Conservation (phyloP, 2,329 filamentous ascomycete genomes). For the Microcyclospora pomicola region DNA sequence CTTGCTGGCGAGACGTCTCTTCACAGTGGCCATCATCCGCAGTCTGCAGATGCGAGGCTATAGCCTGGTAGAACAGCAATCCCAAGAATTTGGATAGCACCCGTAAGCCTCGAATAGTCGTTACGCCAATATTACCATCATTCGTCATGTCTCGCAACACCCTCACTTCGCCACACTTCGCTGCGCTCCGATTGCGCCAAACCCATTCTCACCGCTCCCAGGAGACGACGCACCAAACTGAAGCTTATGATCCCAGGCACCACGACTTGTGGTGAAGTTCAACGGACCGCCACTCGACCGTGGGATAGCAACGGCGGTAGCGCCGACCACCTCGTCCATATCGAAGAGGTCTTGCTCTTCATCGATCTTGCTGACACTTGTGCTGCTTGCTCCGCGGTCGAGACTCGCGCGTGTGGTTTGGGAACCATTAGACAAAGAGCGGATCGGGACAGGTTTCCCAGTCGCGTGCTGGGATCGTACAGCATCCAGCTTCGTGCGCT, state of each 20-base stretch:
- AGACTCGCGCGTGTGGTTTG: conserved; percentile 8
- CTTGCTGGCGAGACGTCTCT: no score
- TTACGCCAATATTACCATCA: no score
- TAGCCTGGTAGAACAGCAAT: no score
- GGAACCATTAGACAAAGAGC: conserved; percentile 9
- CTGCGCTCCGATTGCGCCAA: conserved; percentile 10
- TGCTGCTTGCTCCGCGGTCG: conserved; percentile 16
- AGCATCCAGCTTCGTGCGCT: conserved; percentile 24
- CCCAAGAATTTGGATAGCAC: no score
- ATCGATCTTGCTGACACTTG: conserved; percentile 16
- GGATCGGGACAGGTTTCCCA: not conserved
- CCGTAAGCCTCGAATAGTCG: no score
- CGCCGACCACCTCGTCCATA: conserved; percentile 19
- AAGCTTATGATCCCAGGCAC: not conserved
- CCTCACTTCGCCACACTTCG: conserved; percentile 1
- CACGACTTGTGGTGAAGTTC: not conserved
- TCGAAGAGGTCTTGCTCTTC: conserved; percentile 21
- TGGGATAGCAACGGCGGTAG: not conserved
- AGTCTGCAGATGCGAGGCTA: no score
- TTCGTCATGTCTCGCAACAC: no score
- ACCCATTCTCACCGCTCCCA: conserved; percentile 4
- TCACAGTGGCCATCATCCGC: no score
- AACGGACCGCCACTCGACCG: not conserved
- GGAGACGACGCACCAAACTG: conserved; percentile 1
- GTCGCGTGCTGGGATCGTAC: conserved; percentile 11